These are phyloP conservation scores for Pisolithus marmoratus DNA, from an alignment of 768 basidiomycete genomes.

Conservation along the genomic window DNA sequence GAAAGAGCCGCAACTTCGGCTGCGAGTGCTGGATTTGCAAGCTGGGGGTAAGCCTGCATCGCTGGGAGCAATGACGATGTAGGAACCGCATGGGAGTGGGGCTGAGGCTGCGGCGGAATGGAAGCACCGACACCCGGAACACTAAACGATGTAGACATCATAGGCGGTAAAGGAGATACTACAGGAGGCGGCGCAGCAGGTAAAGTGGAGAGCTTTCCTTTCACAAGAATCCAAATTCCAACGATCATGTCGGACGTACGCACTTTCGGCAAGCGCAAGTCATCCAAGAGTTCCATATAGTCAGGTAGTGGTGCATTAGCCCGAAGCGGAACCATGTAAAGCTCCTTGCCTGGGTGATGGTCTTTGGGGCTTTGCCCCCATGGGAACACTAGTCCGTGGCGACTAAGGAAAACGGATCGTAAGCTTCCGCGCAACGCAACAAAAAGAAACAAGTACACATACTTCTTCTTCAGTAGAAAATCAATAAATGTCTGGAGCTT, in stretches of 20 bases:
- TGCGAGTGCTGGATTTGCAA: constrained; percentile 50
- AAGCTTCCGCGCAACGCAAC: constrained; percentile 4
- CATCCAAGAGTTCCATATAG: constrained; percentile 77
- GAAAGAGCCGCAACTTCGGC: constrained; percentile 70
- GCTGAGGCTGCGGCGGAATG: constrained; percentile 12
- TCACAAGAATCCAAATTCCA: constrained; percentile 81
- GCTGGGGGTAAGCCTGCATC: constrained; percentile 28
- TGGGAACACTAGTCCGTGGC: constrained; percentile 81
- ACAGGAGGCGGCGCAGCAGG: constrained; percentile 21
- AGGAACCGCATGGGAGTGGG: constrained; percentile 8
- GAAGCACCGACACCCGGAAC: constrained; percentile 8
- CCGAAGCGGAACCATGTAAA: constrained; percentile 78
- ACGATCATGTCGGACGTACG: constrained; percentile 66
- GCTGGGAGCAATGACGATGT: constrained; percentile 18
- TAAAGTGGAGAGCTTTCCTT: constrained; percentile 63
- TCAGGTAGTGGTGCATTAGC: constrained; percentile 70
- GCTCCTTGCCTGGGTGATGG: constrained; percentile 71
- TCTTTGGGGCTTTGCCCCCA: constrained; percentile 77
- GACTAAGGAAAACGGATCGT: constrained; percentile 39
- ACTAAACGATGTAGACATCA: constrained; percentile 5
- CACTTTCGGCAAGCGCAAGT: constrained; percentile 59
- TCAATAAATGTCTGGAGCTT: constrained; percentile 59
- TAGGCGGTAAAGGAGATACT: constrained; percentile 13
- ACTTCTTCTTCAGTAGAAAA: constrained; percentile 72
- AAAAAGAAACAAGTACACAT: constrained; percentile 23